phyloP scores from a whole-genome alignment of 768 basidiomycete genomes.

The Panaeolus papilionaceus region DNA sequence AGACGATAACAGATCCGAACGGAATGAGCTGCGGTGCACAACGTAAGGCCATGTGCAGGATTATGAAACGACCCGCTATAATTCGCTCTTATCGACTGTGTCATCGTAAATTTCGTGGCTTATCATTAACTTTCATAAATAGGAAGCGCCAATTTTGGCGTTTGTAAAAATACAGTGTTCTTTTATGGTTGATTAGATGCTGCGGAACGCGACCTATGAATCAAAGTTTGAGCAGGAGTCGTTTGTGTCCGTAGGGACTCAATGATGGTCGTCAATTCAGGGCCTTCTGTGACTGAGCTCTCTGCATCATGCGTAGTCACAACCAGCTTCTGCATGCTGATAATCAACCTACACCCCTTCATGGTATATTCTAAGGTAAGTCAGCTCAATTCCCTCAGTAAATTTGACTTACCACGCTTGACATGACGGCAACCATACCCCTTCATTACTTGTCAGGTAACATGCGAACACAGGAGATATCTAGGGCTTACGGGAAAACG shows the following conservation, averaged over 20 bases:
- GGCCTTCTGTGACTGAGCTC: neutral
- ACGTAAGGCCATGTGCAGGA: neutral
- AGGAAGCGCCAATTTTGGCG: neutral
- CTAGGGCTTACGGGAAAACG: neutral
- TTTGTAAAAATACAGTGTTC: neutral
- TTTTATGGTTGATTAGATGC: neutral
- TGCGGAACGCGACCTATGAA: neutral
- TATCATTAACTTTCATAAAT: neutral
- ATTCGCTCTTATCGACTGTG: neutral
- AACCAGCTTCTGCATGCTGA: neutral
- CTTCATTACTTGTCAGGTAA: neutral
- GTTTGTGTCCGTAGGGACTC: neutral
- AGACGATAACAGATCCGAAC: too few relatives aligned
- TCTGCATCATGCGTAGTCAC: neutral
- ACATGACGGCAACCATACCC: neutral
- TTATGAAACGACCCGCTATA: neutral
- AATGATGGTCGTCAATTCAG: neutral
- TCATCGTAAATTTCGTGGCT: neutral
- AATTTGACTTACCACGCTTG: neutral
- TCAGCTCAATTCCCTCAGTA: neutral
- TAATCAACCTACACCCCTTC: neutral
- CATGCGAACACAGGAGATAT: neutral
- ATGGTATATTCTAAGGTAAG: neutral
- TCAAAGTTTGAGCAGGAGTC: neutral
- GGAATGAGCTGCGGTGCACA: too few relatives aligned